phyloP scores from a whole-genome alignment of 352 stramenopile genomes.

The Phytophthora fragariaefolia region DNA sequence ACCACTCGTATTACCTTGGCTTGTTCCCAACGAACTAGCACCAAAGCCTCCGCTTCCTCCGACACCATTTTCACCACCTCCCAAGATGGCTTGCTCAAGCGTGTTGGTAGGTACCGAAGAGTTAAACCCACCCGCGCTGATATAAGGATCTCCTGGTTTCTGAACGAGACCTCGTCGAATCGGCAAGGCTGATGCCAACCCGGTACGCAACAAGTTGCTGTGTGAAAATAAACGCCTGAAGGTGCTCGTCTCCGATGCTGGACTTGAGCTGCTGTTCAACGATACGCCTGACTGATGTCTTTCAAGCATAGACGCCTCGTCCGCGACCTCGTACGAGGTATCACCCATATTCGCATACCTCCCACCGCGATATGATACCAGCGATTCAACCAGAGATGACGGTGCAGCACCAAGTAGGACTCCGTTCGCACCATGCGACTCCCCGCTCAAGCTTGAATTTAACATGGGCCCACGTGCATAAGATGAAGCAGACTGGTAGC shows the following conservation, averaged over 20 bases:
- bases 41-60: constrained; percentile 28
- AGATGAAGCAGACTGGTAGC: constrained; percentile 44
- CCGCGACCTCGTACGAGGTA: constrained; percentile 38
- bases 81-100: constrained; percentile 76
- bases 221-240: constrained; percentile 71
- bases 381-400: constrained; percentile 34
- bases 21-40: constrained; percentile 29
- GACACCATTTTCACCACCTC: constrained; percentile 34
- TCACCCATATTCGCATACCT: constrained; percentile 40
- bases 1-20: constrained; percentile 27
- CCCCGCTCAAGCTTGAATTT: constrained; percentile 26
- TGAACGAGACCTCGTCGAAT: constrained; percentile 49
- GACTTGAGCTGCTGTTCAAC: constrained; percentile 46
- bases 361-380: constrained; percentile 32
- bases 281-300: constrained; percentile 41
- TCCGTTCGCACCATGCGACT: constrained; percentile 17
- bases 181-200: constrained; percentile 37
- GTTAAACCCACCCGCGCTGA: constrained; percentile 37
- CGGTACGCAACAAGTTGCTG: constrained; percentile 60
- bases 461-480: constrained; percentile 32
- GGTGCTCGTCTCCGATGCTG: constrained; percentile 49
- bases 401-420: constrained; percentile 11
- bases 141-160: constrained; percentile 56
- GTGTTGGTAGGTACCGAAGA: constrained; percentile 55
- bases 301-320: constrained; percentile 40